A percentile compares a stretch with the other conserved stretches of the same genome.
phyloP scores from a whole-genome alignment of 1,284 basidiomycete genomes.

The Tetrapyrgos nigripes region DNA sequence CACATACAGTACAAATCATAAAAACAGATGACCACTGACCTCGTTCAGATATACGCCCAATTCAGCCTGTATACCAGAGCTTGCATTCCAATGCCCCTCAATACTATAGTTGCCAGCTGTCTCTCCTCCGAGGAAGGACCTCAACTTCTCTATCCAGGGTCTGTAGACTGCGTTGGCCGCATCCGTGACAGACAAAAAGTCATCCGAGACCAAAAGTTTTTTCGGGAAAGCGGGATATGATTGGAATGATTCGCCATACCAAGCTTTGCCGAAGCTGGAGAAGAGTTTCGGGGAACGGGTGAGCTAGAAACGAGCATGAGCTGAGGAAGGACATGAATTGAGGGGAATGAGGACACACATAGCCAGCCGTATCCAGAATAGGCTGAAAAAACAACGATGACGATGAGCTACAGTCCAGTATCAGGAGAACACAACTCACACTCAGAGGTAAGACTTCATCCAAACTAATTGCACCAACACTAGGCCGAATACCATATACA shows the following conservation, averaged over 20 bases:
- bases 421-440: background rate
- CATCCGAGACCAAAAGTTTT: background rate
- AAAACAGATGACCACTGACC: no score
- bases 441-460: background rate
- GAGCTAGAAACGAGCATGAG: background rate
- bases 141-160: no score
- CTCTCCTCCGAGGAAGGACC: no score
- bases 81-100: no score
- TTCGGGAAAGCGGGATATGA: background rate
- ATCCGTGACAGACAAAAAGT: background rate
- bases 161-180: background rate
- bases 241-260: background rate
- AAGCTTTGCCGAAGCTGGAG: background rate
- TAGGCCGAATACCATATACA: background rate
- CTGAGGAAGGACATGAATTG: background rate
- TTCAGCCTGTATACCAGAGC: no score
- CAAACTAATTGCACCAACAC: constrained; percentile 1
- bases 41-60: no score
- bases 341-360: background rate
- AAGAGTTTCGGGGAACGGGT: background rate
- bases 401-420: background rate
- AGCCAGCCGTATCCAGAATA: background rate
- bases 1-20: no score
- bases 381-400: background rate
- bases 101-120: no score